Evolutionary conservation across 306 rosid species (phyloP).

Genomic region (Inga laurina): DNA sequence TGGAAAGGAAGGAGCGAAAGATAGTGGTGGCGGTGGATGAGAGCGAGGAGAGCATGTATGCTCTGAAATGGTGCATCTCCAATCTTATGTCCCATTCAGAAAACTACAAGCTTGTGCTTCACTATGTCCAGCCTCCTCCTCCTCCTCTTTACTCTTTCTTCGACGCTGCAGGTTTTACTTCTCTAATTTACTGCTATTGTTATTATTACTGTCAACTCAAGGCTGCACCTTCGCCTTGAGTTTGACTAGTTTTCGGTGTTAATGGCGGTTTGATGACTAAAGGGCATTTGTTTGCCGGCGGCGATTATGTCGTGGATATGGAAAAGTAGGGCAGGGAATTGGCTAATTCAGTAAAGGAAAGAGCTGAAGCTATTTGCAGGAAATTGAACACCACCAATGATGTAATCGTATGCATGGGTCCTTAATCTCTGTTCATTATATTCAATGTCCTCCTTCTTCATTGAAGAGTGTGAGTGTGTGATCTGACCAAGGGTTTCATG

Average conservation of each 20-base stretch:
- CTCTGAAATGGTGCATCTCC: conserved; percentile 73
- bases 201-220: not conserved
- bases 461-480: not conserved
- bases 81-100: conserved; percentile 49
- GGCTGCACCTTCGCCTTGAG: not conserved
- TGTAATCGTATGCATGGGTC: conserved; percentile 19
- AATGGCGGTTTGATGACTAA: not conserved
- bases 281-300: conserved; percentile 62
- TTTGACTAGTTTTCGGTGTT: not conserved
- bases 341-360: conserved; percentile 71
- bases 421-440: not conserved
- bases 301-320: conserved; percentile 51
- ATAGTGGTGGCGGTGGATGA: conserved; percentile 86
- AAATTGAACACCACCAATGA: conserved; percentile 29
- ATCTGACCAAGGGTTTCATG: conserved; percentile 5
- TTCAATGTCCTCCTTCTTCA: not conserved
- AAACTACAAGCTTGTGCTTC: conserved; percentile 57
- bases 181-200: not conserved
- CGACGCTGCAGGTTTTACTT: conserved; percentile 67
- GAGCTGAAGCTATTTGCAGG: conserved; percentile 64
- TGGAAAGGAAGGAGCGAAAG: conserved; percentile 44
- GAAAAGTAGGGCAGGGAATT: conserved; percentile 51
- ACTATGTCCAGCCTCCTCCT: conserved; percentile 74
- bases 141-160: conserved; percentile 49
- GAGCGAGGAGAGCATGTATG: conserved; percentile 84